Percentiles rank a stretch among this genome's conserved stretches.
Conservation (phyloP, 2,329 filamentous ascomycete genomes). For the Metarhizium rileyi region DNA sequence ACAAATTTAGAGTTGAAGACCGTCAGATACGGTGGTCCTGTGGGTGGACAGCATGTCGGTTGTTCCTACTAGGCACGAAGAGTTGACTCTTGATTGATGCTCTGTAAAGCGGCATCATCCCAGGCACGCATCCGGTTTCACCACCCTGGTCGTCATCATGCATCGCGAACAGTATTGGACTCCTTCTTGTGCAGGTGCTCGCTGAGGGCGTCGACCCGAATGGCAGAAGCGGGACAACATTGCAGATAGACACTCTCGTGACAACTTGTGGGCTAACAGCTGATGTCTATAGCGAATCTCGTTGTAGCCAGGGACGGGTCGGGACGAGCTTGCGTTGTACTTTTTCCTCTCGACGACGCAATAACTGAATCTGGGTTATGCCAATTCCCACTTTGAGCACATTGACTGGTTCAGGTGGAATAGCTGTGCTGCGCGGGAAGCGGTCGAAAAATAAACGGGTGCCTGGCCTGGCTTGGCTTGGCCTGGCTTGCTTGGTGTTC, state of each 20-base stretch:
- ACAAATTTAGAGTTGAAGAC: no score
- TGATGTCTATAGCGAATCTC: constrained; percentile 2
- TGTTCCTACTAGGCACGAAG: no score
- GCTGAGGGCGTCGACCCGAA: neutral
- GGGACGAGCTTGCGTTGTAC: neutral
- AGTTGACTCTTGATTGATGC: no score
- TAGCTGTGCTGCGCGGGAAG: neutral
- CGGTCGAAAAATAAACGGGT: neutral
- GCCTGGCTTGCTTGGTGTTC: neutral
- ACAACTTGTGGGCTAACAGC: constrained; percentile 4
- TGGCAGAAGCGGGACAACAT: neutral
- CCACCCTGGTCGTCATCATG: constrained; percentile 1
- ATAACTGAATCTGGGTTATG: neutral
- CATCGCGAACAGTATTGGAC: neutral
- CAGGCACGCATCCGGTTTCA: neutral
- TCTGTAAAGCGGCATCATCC: constrained; percentile 1
- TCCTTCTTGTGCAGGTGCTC: neutral
- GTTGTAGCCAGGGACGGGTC: neutral
- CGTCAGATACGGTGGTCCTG: no score
- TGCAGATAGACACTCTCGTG: constrained; percentile 2
- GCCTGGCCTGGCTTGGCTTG: neutral
- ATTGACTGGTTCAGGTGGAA: neutral
- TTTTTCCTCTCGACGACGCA: neutral
- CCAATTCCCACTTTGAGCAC: neutral
- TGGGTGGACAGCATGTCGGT: no score